phyloP scores from a whole-genome alignment of 768 basidiomycete genomes.

The Porpolomopsis calyptriformis region DNA sequence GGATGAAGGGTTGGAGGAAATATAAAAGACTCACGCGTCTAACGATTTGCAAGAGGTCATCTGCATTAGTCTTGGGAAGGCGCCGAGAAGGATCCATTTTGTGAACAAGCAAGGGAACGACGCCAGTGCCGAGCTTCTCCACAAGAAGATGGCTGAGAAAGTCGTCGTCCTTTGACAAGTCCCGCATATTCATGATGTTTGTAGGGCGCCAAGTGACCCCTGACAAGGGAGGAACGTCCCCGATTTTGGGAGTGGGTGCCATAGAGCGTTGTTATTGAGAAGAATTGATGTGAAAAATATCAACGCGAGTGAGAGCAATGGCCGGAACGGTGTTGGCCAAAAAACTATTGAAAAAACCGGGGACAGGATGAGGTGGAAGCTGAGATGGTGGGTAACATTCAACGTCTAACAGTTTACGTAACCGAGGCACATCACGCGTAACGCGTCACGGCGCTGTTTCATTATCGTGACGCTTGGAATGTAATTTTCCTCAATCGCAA shows the following conservation, averaged over 20 bases:
- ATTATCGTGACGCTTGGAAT: too few species aligned
- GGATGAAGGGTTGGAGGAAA: conserved; percentile 9
- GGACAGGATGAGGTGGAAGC: too few species aligned
- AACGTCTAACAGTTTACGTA: too few species aligned
- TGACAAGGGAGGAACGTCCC: conserved; percentile 17
- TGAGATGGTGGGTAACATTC: too few species aligned
- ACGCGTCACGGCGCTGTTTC: too few species aligned
- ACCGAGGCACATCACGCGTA: too few species aligned
- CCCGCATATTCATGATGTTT: conserved; percentile 84
- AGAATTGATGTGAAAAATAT: background rate
- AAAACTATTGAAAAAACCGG: too few species aligned
- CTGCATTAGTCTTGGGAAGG: conserved; percentile 64
- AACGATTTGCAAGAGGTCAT: conserved; percentile 59
- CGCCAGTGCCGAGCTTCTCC: conserved; percentile 76
- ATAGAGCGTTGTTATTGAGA: background rate
- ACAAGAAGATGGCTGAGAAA: conserved; percentile 84
- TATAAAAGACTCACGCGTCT: conserved; percentile 51
- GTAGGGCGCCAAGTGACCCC: conserved; percentile 62
- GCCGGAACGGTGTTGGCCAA: too few species aligned
- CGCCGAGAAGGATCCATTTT: conserved; percentile 77
- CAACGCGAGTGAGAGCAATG: too few species aligned
- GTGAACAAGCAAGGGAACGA: conserved; percentile 74
- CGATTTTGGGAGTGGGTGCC: conserved; percentile 20
- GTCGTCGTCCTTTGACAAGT: conserved; percentile 85
- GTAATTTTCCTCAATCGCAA: too few species aligned